Evolutionary conservation across 225 moss, liverwort and hornwort species (phyloP).

Genomic region (Pseudisothecium myosuroides): DNA sequence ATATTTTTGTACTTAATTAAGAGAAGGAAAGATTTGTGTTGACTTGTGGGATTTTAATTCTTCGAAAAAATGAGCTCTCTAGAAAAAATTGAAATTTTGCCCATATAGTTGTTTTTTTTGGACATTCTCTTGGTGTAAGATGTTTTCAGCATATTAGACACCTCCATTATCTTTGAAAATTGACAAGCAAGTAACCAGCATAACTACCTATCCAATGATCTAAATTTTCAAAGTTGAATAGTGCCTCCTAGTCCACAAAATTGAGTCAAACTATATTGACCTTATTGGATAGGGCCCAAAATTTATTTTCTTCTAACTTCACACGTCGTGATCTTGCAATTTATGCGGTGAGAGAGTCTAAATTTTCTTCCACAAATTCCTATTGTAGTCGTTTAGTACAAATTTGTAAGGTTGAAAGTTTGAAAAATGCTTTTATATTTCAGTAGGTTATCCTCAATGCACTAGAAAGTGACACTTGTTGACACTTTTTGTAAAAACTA

Average conservation of each 20-base stretch:
- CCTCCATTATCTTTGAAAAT: not conserved
- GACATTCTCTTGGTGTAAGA: not conserved
- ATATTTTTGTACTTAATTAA: not conserved
- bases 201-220: no score
- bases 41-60: not conserved
- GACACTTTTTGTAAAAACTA: not conserved
- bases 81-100: not conserved
- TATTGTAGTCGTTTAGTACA: rapidly evolving
- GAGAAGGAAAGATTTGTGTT: not conserved
- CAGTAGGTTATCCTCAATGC: not conserved
- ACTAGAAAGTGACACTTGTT: not conserved
- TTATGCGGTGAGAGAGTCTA: not conserved
- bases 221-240: not conserved
- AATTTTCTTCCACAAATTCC: not conserved
- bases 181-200: not conserved
- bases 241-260: not conserved
- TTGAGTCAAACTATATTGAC: not conserved
- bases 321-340: not conserved
- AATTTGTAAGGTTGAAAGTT: not conserved
- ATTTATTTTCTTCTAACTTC: not conserved
- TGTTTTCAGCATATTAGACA: not conserved
- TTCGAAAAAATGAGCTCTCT: no score
- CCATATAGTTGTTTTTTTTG: not conserved
- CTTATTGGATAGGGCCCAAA: not conserved
- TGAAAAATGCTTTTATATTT: not conserved